These are phyloP conservation scores for Lumnitzera racemosa DNA, from an alignment of 345 rosid species.

Conservation along the genomic window DNA sequence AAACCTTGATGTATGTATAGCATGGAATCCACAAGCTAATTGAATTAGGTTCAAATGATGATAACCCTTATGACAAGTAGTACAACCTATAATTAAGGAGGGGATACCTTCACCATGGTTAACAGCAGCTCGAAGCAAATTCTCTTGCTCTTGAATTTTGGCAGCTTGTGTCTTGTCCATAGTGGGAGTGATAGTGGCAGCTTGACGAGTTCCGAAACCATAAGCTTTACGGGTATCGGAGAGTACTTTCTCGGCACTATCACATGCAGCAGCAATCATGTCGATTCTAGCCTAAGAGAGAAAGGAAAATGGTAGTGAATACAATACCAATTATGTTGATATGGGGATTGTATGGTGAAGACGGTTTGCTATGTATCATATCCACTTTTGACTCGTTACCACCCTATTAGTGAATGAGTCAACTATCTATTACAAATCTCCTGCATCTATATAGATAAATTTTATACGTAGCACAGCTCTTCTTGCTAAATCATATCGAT, in stretches of 20 bases:
- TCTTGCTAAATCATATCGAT: no score
- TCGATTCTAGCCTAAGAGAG: conserved; percentile 63
- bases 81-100: neutral
- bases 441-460: no score
- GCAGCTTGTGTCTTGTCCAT: conserved; percentile 81
- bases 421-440: no score
- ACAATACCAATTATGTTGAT: neutral
- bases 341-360: neutral
- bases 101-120: conserved; percentile 64
- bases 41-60: neutral
- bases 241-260: conserved; percentile 77
- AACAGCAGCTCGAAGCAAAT: conserved; percentile 64
- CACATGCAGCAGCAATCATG: conserved; percentile 90
- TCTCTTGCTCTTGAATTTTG: conserved; percentile 87
- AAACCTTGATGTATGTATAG: conserved; percentile 41
- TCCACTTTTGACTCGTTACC: neutral
- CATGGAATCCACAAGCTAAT: neutral
- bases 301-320: neutral
- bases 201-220: conserved; percentile 73
- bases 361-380: neutral
- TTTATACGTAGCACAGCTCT: no score
- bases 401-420: neutral
- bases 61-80: neutral
- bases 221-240: conserved; percentile 88
- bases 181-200: conserved; percentile 72